phyloP scores from a whole-genome alignment of 208 protist genomes.

The Trypanosoma theileri region DNA sequence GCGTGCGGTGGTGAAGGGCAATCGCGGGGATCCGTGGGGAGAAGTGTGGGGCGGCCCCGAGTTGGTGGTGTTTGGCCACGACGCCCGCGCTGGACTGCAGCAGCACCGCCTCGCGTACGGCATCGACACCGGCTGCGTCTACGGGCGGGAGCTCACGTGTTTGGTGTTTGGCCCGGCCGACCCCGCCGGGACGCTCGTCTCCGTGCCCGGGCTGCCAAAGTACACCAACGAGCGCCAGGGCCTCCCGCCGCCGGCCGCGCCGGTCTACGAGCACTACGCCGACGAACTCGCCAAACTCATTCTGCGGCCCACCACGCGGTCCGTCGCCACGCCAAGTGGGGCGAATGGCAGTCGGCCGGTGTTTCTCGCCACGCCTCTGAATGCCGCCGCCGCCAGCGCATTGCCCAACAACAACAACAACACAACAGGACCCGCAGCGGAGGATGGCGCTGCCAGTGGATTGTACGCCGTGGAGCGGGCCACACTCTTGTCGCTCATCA shows the following conservation, averaged over 20 bases:
- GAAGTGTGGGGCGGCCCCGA: conserved; percentile 78
- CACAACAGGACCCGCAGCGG: not conserved
- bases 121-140: conserved; percentile 91
- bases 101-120: conserved; percentile 64
- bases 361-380: conserved; percentile 40
- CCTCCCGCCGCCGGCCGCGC: conserved; percentile 62
- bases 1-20: conserved; percentile 62
- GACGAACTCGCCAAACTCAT: conserved; percentile 53
- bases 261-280: conserved; percentile 72
- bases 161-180: conserved; percentile 54
- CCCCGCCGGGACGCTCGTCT: conserved; percentile 55
- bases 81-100: conserved; percentile 81
- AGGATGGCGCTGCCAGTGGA: conserved; percentile 10
- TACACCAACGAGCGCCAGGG: conserved; percentile 65
- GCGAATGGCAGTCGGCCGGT: conserved; percentile 23
- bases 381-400: no score
- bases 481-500: conserved; percentile 49
- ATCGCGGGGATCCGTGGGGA: conserved; percentile 63
- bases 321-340: conserved; percentile 30
- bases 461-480: conserved; percentile 36
- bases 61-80: conserved; percentile 88
- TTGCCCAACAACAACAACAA: no score
- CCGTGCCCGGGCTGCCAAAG: conserved; percentile 69
- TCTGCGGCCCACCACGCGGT: conserved; percentile 59
- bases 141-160: conserved; percentile 81